Percentiles rank a stretch among this genome's conserved stretches.
phyloP scores from a whole-genome alignment of 306 rosid genomes.

The Mucuna pruriens region DNA sequence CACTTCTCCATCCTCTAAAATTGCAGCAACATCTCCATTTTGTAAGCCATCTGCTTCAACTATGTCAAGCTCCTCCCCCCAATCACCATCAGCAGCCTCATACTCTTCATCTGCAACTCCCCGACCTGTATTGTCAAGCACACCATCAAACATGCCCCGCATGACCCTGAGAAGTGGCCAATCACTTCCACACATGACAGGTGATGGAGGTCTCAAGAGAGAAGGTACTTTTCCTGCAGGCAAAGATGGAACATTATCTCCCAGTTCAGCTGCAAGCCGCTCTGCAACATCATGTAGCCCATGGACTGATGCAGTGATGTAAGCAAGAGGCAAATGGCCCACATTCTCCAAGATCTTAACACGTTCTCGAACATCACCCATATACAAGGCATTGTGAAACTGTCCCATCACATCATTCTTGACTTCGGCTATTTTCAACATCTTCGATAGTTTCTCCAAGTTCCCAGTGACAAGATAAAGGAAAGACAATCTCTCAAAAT shows the following conservation, averaged over 20 bases:
- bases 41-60: conserved; percentile 71
- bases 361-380: conserved; percentile 85
- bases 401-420: conserved; percentile 98
- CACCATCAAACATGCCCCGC: conserved; percentile 92
- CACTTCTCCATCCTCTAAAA: conserved; percentile 71
- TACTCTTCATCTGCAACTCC: conserved; percentile 61
- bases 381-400: conserved; percentile 88
- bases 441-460: conserved; percentile 79
- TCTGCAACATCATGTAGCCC: conserved; percentile 85
- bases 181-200: conserved; percentile 80
- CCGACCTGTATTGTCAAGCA: conserved; percentile 61
- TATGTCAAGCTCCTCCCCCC: conserved; percentile 83
- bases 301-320: conserved; percentile 78
- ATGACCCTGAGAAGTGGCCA: conserved; percentile 95
- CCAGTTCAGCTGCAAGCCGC: conserved; percentile 77
- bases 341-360: conserved; percentile 87
- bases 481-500: conserved; percentile 89
- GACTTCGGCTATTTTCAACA: conserved; percentile 96
- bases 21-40: conserved; percentile 66
- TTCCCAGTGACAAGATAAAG: conserved; percentile 92
- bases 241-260: conserved; percentile 78
- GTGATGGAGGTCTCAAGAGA: conserved; percentile 79
- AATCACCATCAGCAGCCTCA: conserved; percentile 70
- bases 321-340: conserved; percentile 93
- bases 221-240: conserved; percentile 76